Evolutionary conservation across 371 early-diverging fungal species (phyloP).

Genomic region (Syncephalis plumigaleata): DNA sequence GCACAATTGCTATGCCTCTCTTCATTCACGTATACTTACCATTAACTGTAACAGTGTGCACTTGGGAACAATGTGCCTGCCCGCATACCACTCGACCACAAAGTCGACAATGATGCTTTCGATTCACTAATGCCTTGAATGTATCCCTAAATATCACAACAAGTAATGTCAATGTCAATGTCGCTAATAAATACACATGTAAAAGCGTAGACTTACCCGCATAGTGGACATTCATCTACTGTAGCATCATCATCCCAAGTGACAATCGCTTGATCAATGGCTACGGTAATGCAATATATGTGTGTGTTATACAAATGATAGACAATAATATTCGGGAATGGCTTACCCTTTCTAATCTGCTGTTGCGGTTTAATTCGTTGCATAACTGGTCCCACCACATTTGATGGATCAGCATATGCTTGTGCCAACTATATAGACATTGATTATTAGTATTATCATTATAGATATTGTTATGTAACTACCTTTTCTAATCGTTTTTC

Average conservation of each 20-base stretch:
- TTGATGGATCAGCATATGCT: conserved; percentile 1
- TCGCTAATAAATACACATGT: neutral
- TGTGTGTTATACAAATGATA: neutral
- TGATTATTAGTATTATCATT: neutral
- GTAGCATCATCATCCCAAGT: conserved; percentile 42
- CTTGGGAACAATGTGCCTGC: conserved; percentile 6
- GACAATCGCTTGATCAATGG: conserved; percentile 37
- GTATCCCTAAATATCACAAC: conserved; percentile 1
- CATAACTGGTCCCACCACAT: neutral
- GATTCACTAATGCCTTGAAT: conserved; percentile 13
- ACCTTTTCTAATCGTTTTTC: conserved; percentile 75
- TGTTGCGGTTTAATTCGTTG: conserved; percentile 1
- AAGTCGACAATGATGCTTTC: conserved; percentile 64
- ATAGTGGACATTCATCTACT: conserved; percentile 28
- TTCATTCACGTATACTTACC: too few relatives aligned
- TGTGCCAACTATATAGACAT: conserved; percentile 13
- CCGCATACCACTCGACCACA: conserved; percentile 63
- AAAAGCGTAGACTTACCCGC: conserved; percentile 20
- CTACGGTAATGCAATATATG: conserved; percentile 12
- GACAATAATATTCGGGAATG: neutral
- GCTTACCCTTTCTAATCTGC: conserved; percentile 4
- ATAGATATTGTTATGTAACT: neutral
- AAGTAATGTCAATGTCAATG: too few relatives aligned
- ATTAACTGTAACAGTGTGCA: too few relatives aligned
- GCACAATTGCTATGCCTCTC: too few relatives aligned